Percentiles rank a stretch among this genome's conserved stretches.
phyloP scores from a whole-genome alignment of 1,139 yeast genomes.

The Debaryomyces singareniensis region DNA sequence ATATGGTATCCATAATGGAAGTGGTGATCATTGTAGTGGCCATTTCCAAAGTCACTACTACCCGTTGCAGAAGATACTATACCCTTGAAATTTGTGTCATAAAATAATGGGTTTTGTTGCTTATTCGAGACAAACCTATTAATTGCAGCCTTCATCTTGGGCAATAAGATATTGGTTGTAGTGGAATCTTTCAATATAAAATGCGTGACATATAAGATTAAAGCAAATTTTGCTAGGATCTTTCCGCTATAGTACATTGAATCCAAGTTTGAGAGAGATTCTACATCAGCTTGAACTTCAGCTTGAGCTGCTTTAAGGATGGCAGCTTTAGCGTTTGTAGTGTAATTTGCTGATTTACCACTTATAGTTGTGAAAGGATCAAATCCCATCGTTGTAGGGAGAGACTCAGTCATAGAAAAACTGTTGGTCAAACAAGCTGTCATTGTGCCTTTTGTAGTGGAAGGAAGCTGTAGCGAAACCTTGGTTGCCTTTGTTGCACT shows the following conservation, averaged over 20 bases:
- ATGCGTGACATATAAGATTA: constrained; percentile 50
- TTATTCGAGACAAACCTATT: constrained; percentile 44
- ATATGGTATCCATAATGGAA: constrained; percentile 69
- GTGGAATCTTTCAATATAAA: constrained; percentile 39
- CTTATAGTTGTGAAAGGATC: constrained; percentile 8
- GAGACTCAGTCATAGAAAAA: constrained; percentile 38
- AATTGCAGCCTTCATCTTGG: constrained; percentile 46
- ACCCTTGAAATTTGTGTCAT: constrained; percentile 61
- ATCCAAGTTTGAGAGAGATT: constrained; percentile 46
- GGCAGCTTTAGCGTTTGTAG: constrained; percentile 5
- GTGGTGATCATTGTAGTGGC: constrained; percentile 68
- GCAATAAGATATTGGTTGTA: constrained; percentile 34
- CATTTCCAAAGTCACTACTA: constrained; percentile 58
- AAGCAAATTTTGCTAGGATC: constrained; percentile 57
- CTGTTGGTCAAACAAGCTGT: constrained; percentile 45
- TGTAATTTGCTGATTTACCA: constrained; percentile 5
- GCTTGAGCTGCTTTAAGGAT: constrained; percentile 38
- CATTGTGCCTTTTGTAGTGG: constrained; percentile 58
- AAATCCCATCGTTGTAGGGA: constrained; percentile 7
- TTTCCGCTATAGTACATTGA: constrained; percentile 63
- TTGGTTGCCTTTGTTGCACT: constrained; percentile 21
- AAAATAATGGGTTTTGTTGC: constrained; percentile 51
- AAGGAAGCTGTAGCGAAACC: constrained; percentile 40
- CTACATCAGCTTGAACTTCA: constrained; percentile 44
- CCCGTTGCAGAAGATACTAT: constrained; percentile 52